Evolutionary conservation across 495 filamentous ascomycete genomes (phyloP).

Genomic region (Hamigera avellanea): DNA sequence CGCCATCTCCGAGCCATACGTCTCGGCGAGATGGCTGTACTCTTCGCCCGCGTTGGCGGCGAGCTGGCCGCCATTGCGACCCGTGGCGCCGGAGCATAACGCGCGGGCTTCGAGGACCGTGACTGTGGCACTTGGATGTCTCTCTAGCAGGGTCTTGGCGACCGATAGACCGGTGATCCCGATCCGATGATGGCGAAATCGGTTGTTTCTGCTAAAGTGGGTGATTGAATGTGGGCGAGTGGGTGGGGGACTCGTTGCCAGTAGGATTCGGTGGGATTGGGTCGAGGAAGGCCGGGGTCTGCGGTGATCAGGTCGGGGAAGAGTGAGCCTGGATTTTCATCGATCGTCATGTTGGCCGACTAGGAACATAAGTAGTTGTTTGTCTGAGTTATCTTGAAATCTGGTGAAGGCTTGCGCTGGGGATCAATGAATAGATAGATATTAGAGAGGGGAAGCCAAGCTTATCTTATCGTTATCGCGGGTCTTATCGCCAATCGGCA

Average conservation of each 20-base stretch:
- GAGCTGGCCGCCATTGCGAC: slow-evolving; percentile 37
- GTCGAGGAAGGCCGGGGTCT: slow-evolving; percentile 33
- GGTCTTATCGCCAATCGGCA: no score
- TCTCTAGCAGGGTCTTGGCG: slow-evolving; percentile 43
- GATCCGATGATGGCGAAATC: slow-evolving; percentile 58
- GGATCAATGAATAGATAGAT: no score
- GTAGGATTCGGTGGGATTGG: slow-evolving; percentile 53
- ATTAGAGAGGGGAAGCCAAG: no score
- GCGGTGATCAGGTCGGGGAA: slow-evolving; percentile 12
- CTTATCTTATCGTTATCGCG: no score
- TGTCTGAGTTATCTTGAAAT: no score
- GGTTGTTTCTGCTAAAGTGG: slow-evolving; percentile 29
- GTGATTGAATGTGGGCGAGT: slow-evolving; percentile 40
- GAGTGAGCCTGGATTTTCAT: not conserved
- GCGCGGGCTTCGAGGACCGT: slow-evolving; percentile 58
- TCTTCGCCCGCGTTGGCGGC: slow-evolving; percentile 23
- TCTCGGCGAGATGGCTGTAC: slow-evolving; percentile 13
- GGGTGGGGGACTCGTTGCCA: slow-evolving; percentile 56
- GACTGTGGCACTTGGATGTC: slow-evolving; percentile 11
- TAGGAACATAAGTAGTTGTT: no score
- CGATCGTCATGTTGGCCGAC: no score
- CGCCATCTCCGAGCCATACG: slow-evolving; percentile 14
- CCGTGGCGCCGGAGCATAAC: slow-evolving; percentile 73
- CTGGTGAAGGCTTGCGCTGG: no score
- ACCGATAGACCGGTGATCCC: slow-evolving; percentile 57